These are phyloP conservation scores for Bretziella fagacearum DNA, from an alignment of 2,329 filamentous ascomycete species.

Conservation along the genomic window DNA sequence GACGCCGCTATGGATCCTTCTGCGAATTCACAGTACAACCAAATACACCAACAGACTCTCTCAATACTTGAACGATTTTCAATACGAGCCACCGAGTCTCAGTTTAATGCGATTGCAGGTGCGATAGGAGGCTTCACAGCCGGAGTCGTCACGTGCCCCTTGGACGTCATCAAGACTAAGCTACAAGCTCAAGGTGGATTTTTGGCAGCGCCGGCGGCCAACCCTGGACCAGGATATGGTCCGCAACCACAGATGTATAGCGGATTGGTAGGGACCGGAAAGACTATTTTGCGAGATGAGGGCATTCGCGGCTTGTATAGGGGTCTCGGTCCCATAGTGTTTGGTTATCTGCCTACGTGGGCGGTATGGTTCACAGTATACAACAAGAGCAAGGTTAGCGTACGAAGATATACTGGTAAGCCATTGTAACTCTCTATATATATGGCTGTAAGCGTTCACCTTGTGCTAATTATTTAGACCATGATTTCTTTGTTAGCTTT, in stretches of 20 bases:
- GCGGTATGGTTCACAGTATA: constrained; percentile 97
- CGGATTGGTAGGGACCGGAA: constrained; percentile 72
- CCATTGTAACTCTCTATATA: constrained; percentile 5
- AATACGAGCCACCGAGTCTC: constrained; percentile 37
- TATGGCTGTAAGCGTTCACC: not conserved
- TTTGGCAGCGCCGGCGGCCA: constrained; percentile 21
- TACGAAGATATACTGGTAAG: constrained; percentile 49
- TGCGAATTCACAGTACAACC: constrained; percentile 25
- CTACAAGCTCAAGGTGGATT: constrained; percentile 89
- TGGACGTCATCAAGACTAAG: constrained; percentile 99
- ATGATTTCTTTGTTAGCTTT: constrained; percentile 47
- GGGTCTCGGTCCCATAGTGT: constrained; percentile 80
- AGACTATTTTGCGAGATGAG: constrained; percentile 73
- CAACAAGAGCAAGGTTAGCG: constrained; percentile 65
- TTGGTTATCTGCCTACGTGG: constrained; percentile 95
- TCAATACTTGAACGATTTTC: constrained; percentile 40
- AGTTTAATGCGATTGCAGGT: constrained; percentile 72
- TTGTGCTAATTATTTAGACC: constrained; percentile 9
- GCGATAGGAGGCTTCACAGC: constrained; percentile 83
- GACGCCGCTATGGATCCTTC: constrained; percentile 9
- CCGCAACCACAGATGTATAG: constrained; percentile 52
- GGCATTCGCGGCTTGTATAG: constrained; percentile 82
- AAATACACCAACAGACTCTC: constrained; percentile 21
- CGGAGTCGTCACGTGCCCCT: constrained; percentile 84
- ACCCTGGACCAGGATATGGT: constrained; percentile 32